Conservation (phyloP, 108 stramenopile genomes). For the Nitzschia inconspicua region DNA sequence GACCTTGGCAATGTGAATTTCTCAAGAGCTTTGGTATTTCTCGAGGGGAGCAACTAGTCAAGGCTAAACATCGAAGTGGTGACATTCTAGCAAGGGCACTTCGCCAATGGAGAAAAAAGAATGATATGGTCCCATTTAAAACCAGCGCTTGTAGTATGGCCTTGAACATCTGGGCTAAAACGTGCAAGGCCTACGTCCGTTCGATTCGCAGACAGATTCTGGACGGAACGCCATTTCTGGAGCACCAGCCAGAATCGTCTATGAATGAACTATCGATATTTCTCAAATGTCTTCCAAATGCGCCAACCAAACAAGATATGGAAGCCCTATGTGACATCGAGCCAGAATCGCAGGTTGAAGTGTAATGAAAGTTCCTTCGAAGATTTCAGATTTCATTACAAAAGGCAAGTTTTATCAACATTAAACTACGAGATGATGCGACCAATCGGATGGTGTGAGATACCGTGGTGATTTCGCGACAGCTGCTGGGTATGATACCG, state of each 20-base stretch:
- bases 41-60: slow-evolving; percentile 45
- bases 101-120: slow-evolving; percentile 47
- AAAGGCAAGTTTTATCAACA: too few species aligned
- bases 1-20: slow-evolving; percentile 73
- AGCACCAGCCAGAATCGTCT: slow-evolving; percentile 6
- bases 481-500: too few species aligned
- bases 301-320: slow-evolving; percentile 10
- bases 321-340: slow-evolving; percentile 1
- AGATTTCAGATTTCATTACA: too few species aligned
- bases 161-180: slow-evolving; percentile 65
- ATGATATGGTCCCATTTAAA: slow-evolving; percentile 39
- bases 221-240: slow-evolving; percentile 13
- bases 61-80: slow-evolving; percentile 46
- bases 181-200: slow-evolving; percentile 61
- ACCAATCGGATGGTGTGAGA: too few species aligned
- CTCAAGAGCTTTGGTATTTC: slow-evolving; percentile 42
- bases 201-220: slow-evolving; percentile 53
- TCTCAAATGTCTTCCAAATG: slow-evolving; percentile 16
- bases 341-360: slow-evolving; percentile 25
- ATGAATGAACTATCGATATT: slow-evolving; percentile 34
- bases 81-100: slow-evolving; percentile 41
- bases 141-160: slow-evolving; percentile 66
- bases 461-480: too few species aligned
- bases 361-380: too few species aligned
- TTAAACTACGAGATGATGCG: too few species aligned